A percentile compares a stretch with the other conserved stretches of the same genome.
Evolutionary conservation across 805 yeast species (phyloP).

Genomic region (Scheffersomyces amazonensis): DNA sequence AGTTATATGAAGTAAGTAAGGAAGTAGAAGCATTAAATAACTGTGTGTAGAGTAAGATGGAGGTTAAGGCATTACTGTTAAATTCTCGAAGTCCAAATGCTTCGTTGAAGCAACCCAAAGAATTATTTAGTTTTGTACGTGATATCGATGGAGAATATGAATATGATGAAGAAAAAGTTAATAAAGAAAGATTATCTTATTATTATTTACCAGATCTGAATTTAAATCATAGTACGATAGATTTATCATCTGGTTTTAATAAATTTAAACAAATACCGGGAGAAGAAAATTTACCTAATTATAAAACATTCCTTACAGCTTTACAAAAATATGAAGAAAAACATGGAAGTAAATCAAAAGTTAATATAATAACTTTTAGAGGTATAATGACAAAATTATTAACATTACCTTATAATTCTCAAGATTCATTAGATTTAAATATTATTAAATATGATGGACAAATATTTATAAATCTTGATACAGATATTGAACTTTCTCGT

Average conservation of each 20-base stretch:
- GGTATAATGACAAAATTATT: conserved; percentile 78
- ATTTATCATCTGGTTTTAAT: conserved; percentile 62
- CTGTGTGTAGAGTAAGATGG: not conserved
- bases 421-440: conserved; percentile 59
- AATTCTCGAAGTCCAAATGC: conserved; percentile 57
- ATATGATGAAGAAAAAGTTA: conserved; percentile 41
- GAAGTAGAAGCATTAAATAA: not conserved
- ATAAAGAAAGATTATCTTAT: conserved; percentile 56
- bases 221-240: conserved; percentile 50
- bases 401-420: conserved; percentile 58
- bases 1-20: no score
- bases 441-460: conserved; percentile 74
- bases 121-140: conserved; percentile 65
- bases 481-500: conserved; percentile 32
- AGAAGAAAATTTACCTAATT: conserved; percentile 49
- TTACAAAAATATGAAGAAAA: conserved; percentile 53
- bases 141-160: conserved; percentile 46
- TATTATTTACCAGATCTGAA: conserved; percentile 78
- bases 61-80: conserved; percentile 37
- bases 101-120: conserved; percentile 82
- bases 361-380: conserved; percentile 78
- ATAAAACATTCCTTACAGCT: conserved; percentile 57
- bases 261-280: conserved; percentile 58
- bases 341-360: conserved; percentile 43
- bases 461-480: conserved; percentile 57